Base-by-base conservation (phyloP, 257 asterid genomes). In the Solanum gandarillasii region DNA sequence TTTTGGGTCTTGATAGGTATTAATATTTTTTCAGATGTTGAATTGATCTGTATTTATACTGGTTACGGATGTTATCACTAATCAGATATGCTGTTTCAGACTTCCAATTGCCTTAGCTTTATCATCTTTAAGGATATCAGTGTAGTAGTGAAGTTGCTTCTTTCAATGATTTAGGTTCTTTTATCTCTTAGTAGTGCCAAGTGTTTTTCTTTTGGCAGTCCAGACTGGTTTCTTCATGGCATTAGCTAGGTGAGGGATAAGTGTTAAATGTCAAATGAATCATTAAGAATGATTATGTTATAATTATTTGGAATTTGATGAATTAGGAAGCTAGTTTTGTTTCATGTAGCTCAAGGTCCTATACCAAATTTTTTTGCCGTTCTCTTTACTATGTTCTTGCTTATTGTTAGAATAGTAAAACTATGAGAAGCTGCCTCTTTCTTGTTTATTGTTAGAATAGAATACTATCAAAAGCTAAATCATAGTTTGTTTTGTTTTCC, bases 1-100 rank as follows among this genome's bases (percentile, higher is more conserved):
- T 97, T 86, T 93, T 95, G 91, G 99, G 99, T 89, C 99, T 97
- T 88, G 98, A 95, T 94, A 94, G 99, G 99, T 97, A 73, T 5
- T 46, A 29, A 52, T 31, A 18, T 31, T 60, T 20, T 81, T 48
- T 48, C 25, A 20, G 46, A 29, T 48, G 86, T 82, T 52, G 71
- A 82, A 31, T 48, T 82, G 86, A 82, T 82, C 71, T 82, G 20
- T 25, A 79, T 48, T 48, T 9, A 9, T 52, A 31, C 31, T 78
- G 35, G 35, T 78, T 78, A 38, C 12, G 13, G 36, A n/a, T 78
- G 84, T 25, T 38, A 39, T 78, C 62, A 41, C 52, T 12, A 38
- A 39, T 76, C n/a, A n/a, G 21, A 76, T 39, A 36, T 38, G 83
- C 35, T 29, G 5, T 76, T 38, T n/a, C 62, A 41, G 7, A 39